These are phyloP conservation scores for Pseudozyma sp. DNA, from an alignment of 1,284 basidiomycete species.

Conservation along the genomic window DNA sequence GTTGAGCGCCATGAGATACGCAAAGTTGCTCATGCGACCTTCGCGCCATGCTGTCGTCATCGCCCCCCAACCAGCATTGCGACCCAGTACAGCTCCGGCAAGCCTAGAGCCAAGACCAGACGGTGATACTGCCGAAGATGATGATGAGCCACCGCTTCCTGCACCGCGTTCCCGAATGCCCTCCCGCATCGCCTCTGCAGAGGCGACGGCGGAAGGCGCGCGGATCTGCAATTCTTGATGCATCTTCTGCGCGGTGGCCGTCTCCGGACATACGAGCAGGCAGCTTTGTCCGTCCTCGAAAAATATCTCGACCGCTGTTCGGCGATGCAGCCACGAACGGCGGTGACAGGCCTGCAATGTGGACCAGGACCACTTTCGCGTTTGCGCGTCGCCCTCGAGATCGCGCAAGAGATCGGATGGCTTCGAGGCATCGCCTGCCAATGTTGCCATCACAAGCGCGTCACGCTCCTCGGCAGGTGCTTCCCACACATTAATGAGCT, in stretches of 20 bases:
- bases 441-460: slow-evolving; percentile 76
- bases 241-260: slow-evolving; percentile 47
- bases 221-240: slow-evolving; percentile 49
- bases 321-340: slow-evolving; percentile 62
- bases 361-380: slow-evolving; percentile 61
- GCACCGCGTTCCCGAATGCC: slow-evolving; percentile 41
- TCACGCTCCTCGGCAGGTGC: slow-evolving; percentile 79
- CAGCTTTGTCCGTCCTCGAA: slow-evolving; percentile 68
- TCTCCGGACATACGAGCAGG: slow-evolving; percentile 62
- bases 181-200: slow-evolving; percentile 49
- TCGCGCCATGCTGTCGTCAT: slow-evolving; percentile 65
- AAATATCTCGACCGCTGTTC: slow-evolving; percentile 65
- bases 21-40: slow-evolving; percentile 65
- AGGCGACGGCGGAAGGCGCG: slow-evolving; percentile 49
- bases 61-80: slow-evolving; percentile 44
- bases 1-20: slow-evolving; percentile 68
- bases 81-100: slow-evolving; percentile 55
- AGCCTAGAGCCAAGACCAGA: slow-evolving; percentile 48
- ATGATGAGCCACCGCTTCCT: slow-evolving; percentile 6
- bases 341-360: slow-evolving; percentile 41
- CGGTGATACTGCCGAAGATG: slow-evolving; percentile 10
- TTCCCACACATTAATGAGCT: slow-evolving; percentile 87
- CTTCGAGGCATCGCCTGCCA: slow-evolving; percentile 70
- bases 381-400: slow-evolving; percentile 42
- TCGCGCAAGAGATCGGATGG: slow-evolving; percentile 69